Conservation (phyloP, 2,329 filamentous ascomycete genomes). For the Ambrosiella cleistominuta region DNA sequence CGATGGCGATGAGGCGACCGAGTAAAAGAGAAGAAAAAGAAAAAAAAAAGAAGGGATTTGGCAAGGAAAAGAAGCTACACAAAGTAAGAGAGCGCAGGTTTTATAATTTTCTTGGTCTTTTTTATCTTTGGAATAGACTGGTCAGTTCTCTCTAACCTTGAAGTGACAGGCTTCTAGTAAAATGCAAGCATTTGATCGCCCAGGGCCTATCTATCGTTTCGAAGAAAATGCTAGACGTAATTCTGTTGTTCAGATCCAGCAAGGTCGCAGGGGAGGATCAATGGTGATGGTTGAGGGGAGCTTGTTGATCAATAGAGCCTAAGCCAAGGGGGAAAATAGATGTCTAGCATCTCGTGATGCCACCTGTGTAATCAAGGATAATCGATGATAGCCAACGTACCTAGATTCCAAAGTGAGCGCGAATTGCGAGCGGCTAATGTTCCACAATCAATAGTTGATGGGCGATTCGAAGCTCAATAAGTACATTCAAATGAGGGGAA, state of each 20-base stretch:
- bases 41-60: not conserved
- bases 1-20: constrained; percentile 9
- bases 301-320: not conserved
- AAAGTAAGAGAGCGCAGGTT: not conserved
- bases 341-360: not conserved
- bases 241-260: not conserved
- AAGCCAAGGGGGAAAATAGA: not conserved
- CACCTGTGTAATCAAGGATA: not conserved
- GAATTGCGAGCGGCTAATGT: not conserved
- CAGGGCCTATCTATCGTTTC: not conserved
- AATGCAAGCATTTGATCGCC: not conserved
- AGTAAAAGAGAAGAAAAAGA: constrained; percentile 4
- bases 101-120: not conserved
- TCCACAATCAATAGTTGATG: not conserved
- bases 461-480: not conserved
- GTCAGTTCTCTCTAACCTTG: not conserved
- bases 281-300: not conserved
- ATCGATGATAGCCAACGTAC: not conserved
- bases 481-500: not conserved
- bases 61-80: constrained; percentile 2
- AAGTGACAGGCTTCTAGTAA: not conserved
- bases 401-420: not conserved
- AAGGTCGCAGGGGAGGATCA: not conserved
- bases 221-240: not conserved
- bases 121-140: not conserved